phyloP scores from a whole-genome alignment of 148 eudicot species.

The Rheum nobile region DNA sequence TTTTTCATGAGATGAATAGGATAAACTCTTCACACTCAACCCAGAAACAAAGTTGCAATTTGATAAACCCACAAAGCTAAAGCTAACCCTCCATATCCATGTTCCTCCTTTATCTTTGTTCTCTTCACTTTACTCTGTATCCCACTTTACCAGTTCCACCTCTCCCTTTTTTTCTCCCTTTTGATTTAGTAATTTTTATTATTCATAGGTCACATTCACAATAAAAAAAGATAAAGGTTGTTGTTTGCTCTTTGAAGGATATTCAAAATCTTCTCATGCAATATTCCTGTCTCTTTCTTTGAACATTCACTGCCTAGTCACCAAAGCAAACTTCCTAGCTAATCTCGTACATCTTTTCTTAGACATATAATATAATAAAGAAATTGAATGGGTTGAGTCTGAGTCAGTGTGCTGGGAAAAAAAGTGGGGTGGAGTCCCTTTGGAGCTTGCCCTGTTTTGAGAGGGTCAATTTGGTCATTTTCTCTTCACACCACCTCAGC shows the following conservation, averaged over 20 bases:
- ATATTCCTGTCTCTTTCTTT: slow-evolving; percentile 12
- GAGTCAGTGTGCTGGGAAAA: slow-evolving; percentile 74
- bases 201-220: not conserved
- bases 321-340: slow-evolving; percentile 17
- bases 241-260: slow-evolving; percentile 17
- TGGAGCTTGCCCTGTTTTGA: slow-evolving; percentile 43
- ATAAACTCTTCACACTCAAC: not conserved
- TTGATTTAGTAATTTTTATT: not conserved
- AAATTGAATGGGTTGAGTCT: too few relatives aligned
- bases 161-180: not conserved
- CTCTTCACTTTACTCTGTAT: not conserved
- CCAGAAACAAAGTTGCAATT: not conserved
- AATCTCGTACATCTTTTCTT: not conserved
- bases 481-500: slow-evolving; percentile 84
- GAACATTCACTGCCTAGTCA: slow-evolving; percentile 36
- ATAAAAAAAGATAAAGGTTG: not conserved
- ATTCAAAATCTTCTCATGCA: slow-evolving; percentile 26
- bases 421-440: slow-evolving; percentile 91
- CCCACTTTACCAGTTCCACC: not conserved
- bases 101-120: not conserved
- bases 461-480: slow-evolving; percentile 63
- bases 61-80: slow-evolving; percentile 2
- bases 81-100: not conserved
- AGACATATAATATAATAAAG: not conserved
- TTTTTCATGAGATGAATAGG: not conserved